A percentile compares a stretch with the other conserved stretches of the same genome.
phyloP scores from a whole-genome alignment of 208 protist genomes.

The Wallacemonas collosoma region DNA sequence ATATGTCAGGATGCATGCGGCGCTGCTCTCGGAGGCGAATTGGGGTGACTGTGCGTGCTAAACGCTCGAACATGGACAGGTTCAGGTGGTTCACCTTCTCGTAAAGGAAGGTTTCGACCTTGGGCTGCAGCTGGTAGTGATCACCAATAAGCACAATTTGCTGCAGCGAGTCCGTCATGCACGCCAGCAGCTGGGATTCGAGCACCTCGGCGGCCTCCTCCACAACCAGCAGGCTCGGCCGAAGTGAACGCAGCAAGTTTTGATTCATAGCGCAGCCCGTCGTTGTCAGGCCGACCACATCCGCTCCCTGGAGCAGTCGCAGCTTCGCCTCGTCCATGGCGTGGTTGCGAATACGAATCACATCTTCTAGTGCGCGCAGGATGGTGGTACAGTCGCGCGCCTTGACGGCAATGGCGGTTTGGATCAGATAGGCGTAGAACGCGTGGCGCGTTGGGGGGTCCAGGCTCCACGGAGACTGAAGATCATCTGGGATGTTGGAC shows the following conservation, averaged over 20 bases:
- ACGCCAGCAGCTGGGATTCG: slow-evolving; percentile 91
- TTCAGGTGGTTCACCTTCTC: slow-evolving; percentile 88
- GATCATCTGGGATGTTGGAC: slow-evolving; percentile 57
- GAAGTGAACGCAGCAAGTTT: slow-evolving; percentile 81
- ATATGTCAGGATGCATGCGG: slow-evolving; percentile 89
- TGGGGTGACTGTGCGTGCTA: slow-evolving; percentile 47
- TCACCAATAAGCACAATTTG: slow-evolving; percentile 93
- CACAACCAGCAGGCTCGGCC: slow-evolving; percentile 88
- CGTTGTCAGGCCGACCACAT: slow-evolving; percentile 94
- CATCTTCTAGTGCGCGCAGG: slow-evolving; percentile 72
- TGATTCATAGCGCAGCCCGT: slow-evolving; percentile 92
- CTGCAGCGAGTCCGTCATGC: slow-evolving; percentile 89
- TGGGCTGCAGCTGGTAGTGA: slow-evolving; percentile 93
- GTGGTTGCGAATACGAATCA: slow-evolving; percentile 79
- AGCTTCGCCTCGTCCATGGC: slow-evolving; percentile 82
- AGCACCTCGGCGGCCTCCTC: slow-evolving; percentile 95
- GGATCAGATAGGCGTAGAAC: slow-evolving; percentile 89
- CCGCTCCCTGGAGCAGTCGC: slow-evolving; percentile 70
- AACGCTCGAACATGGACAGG: slow-evolving; percentile 90
- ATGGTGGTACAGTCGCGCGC: slow-evolving; percentile 74
- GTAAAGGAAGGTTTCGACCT: slow-evolving; percentile 90
- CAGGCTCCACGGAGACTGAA: slow-evolving; percentile 88
- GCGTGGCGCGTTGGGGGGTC: slow-evolving; percentile 67
- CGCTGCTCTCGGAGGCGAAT: slow-evolving; percentile 90
- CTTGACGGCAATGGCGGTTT: slow-evolving; percentile 68